Percentiles rank a stretch among this genome's conserved stretches.
Evolutionary conservation across 768 basidiomycete genomes (phyloP).

Genomic region (Mycena leptocephala): DNA sequence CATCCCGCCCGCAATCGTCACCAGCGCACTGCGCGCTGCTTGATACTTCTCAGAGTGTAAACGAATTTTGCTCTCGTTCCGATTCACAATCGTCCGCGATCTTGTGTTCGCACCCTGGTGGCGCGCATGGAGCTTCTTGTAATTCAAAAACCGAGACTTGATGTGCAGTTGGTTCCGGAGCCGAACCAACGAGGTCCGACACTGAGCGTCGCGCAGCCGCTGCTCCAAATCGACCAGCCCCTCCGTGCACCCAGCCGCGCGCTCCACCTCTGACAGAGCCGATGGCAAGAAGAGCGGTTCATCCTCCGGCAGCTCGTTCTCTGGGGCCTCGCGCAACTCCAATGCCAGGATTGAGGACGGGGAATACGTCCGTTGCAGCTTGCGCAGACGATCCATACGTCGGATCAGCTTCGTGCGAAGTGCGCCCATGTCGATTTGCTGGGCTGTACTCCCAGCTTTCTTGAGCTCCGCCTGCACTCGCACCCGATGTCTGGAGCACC

Average conservation of each 20-base stretch:
- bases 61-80: background rate
- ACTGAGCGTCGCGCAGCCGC: background rate
- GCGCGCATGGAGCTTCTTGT: background rate
- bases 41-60: background rate
- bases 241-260: background rate
- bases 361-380: background rate
- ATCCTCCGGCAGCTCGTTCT: background rate
- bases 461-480: slow-evolving; percentile 33
- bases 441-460: background rate
- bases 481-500: slow-evolving; percentile 1
- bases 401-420: background rate
- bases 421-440: background rate
- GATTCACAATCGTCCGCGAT: background rate
- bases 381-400: background rate
- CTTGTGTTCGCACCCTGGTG: background rate
- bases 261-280: background rate
- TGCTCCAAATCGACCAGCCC: background rate
- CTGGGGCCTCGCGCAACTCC: background rate
- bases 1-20: background rate
- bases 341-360: background rate
- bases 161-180: background rate
- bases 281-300: background rate
- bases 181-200: background rate
- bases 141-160: background rate
- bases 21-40: background rate